Evolutionary conservation across 768 basidiomycete genomes (phyloP), one percentile per base, ranked within the genome.

Genomic region (Polyporus arcularius): DNA sequence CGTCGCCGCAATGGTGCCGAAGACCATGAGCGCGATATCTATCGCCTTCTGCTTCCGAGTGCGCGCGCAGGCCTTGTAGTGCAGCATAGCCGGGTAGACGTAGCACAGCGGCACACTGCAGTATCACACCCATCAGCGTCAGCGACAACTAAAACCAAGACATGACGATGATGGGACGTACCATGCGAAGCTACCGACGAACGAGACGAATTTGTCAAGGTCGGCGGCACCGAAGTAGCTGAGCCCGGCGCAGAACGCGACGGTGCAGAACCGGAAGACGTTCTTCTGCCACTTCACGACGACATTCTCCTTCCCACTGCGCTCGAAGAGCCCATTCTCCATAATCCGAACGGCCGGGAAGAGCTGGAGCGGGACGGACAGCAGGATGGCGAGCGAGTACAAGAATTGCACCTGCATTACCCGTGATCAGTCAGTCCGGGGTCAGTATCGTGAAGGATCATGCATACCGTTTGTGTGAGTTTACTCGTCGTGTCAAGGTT

Each of bases 281-380:
- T 98, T 99, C 86, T 99, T 99, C 68, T 86, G 79, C 97, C 96
- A 98, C 73, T 99, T 98, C 71, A 98, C 90, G 57, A 84, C 81
- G 38, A 77, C 65, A 72, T 94, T 82, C 53, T 73, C 80, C 73
- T 98, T 98, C 50, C 97, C 97, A 67, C 91, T 94, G 51, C 83
- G 83, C 47, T 86, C 86, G 72, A 98, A 98, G 31, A 98, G 68
- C 4, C 92, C 96, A 70, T 98, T 96, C 80, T 99, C 97, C 76
- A 98, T 85, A 70, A 99, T 98, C 55, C 97, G 87, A 49, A 96
- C 88, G 3, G 96, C 97, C 0, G 97, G 97, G 92, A 98, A 98
- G 57, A 98, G 87, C 74, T 98, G 96, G 0, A 98, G 84, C 0
- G 96, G 95, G 8, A 91, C 89, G 14, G 95, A 97, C 45, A 94